These are phyloP conservation scores for Penicillium diatomitis DNA, from an alignment of 495 filamentous ascomycete genomes.

Conservation along the genomic window DNA sequence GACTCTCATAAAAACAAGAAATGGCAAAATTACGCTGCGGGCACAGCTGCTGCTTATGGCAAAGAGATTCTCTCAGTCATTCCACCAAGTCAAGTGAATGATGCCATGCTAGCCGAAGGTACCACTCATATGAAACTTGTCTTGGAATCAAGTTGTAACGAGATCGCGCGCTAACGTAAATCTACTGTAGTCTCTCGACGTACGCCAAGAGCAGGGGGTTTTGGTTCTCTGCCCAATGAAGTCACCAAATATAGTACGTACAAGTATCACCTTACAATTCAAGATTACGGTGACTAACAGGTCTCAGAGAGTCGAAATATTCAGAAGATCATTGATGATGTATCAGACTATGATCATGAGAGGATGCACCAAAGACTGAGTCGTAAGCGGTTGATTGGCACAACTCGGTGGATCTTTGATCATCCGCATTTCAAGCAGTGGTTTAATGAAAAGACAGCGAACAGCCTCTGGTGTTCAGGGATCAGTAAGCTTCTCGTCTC, in stretches of 20 bases:
- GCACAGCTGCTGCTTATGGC: conserved; percentile 21
- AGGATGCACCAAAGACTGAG: conserved; percentile 10
- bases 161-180: too few species aligned
- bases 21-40: conserved; percentile 28
- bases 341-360: conserved; percentile 17
- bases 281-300: too few species aligned
- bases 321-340: neutral
- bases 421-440: conserved; percentile 13
- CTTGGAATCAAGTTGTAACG: too few species aligned
- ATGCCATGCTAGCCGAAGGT: neutral
- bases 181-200: too few species aligned
- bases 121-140: too few species aligned
- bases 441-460: conserved; percentile 3
- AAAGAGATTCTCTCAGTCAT: conserved; percentile 17
- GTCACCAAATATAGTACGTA: too few species aligned
- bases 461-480: conserved; percentile 19
- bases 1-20: conserved; percentile 29
- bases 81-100: conserved; percentile 1
- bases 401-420: conserved; percentile 14
- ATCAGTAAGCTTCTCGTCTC: conserved; percentile 10
- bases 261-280: too few species aligned
- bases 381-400: conserved; percentile 10
- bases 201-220: too few species aligned
- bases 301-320: too few species aligned
- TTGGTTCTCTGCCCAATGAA: too few species aligned